Conservation (phyloP, 306 rosid species). For the Vachellia collinsii region DNA sequence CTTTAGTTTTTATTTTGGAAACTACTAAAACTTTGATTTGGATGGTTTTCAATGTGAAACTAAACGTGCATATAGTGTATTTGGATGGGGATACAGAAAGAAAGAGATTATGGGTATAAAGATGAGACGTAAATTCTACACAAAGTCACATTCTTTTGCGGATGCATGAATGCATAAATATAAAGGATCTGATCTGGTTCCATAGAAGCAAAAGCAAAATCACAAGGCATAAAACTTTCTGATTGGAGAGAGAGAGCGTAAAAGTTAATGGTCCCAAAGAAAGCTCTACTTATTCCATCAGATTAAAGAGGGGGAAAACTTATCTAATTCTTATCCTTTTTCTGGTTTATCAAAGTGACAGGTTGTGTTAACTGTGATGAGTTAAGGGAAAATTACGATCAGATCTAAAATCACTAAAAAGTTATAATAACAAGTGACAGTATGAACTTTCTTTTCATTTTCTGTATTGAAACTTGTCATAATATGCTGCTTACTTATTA, state of each 20-base stretch:
- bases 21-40: background rate
- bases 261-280: slow-evolving; percentile 19
- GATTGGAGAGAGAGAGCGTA: background rate
- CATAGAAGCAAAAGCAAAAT: slow-evolving; percentile 32
- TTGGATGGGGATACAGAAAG: background rate
- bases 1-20: background rate
- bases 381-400: background rate
- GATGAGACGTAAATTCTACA: too few species aligned
- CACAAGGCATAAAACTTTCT: slow-evolving; percentile 36
- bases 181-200: background rate
- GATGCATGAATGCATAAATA: background rate
- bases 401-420: too few species aligned
- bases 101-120: background rate
- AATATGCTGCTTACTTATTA: too few species aligned
- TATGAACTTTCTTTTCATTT: too few species aligned
- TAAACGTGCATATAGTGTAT: background rate
- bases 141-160: too few species aligned
- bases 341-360: background rate
- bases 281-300: slow-evolving; percentile 1
- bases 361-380: slow-evolving; percentile 29
- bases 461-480: too few species aligned
- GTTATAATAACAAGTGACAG: too few species aligned
- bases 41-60: background rate
- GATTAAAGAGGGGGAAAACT: background rate
- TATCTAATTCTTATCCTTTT: slow-evolving; percentile 29